These are phyloP conservation scores for Pleurotus pulmonarius DNA, from an alignment of 768 basidiomycete species.

Conservation along the genomic window DNA sequence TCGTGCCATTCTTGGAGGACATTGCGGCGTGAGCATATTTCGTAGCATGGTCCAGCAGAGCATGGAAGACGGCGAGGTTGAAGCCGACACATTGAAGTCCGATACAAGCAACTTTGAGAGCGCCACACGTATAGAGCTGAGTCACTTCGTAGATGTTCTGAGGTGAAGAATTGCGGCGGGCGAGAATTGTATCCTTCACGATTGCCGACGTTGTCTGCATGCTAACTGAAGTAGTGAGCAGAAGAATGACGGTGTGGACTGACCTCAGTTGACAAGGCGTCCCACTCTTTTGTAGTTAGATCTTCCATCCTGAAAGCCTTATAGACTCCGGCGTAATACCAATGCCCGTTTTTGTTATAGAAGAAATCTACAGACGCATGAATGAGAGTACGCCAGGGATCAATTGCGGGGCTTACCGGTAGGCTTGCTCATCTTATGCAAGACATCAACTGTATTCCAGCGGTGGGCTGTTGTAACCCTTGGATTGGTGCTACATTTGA, in stretches of 20 bases:
- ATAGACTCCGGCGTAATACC: conserved; percentile 85
- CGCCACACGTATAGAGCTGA: conserved; percentile 71
- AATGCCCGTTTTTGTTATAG: conserved; percentile 74
- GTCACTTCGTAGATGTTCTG: conserved; percentile 73
- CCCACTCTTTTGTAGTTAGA: conserved; percentile 67
- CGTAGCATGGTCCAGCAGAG: conserved; percentile 61
- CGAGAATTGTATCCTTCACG: conserved; percentile 67
- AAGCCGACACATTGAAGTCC: conserved; percentile 77
- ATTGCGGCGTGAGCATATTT: conserved; percentile 27
- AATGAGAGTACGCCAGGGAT: neutral
- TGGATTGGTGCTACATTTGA: conserved; percentile 79
- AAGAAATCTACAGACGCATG: conserved; percentile 57
- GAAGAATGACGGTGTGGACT: neutral
- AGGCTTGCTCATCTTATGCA: conserved; percentile 53
- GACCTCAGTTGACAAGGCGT: conserved; percentile 62
- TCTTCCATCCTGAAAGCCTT: conserved; percentile 62
- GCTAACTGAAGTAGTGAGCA: conserved; percentile 5
- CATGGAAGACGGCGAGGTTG: conserved; percentile 60
- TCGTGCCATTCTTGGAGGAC: neutral
- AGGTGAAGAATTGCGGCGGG: conserved; percentile 72
- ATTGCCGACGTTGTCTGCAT: conserved; percentile 59
- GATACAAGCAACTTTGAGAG: conserved; percentile 69
- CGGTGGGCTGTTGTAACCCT: conserved; percentile 73
- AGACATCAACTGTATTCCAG: conserved; percentile 65
- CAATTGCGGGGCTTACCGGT: conserved; percentile 42